Evolutionary conservation across 257 asterid species (phyloP), one percentile per base, ranked within the genome.

Genomic region (Mentha longifolia): DNA sequence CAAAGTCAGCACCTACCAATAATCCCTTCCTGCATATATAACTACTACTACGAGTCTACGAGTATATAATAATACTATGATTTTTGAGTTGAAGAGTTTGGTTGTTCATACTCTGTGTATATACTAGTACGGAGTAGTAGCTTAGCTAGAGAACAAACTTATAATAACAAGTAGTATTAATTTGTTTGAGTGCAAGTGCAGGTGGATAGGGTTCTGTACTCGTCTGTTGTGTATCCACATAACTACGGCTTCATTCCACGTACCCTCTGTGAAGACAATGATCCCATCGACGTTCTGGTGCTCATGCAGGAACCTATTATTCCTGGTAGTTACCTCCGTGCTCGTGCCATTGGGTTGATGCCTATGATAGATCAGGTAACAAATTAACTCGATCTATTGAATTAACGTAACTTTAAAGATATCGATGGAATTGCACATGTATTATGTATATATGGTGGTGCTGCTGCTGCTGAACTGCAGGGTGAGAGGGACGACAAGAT

Each of bases 331-430:
- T 92, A 65, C 76, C 95, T 92, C 43, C 96, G 98, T 79, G 98
- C 97, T 10, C 95, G 95, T 76, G 97, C 97, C 5, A 92, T 92
- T 71, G 98, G 97, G n/a, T 79, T 92, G 78, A 90, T 92, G 97
- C 98, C 97, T 13, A 92, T 92, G 98, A 92, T 92, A 79, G 97
- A 92, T 83, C 98, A 90, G 95, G 98, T 90, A 55, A 25, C 9
- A 0, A 68, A n/a, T n/a, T n/a, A n/a, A n/a, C n/a, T n/a, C n/a
- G n/a, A n/a, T n/a, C n/a, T n/a, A n/a, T n/a, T n/a, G n/a, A n/a
- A n/a, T n/a, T n/a, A n/a, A n/a, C n/a, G n/a, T n/a, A n/a, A n/a
- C n/a, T n/a, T n/a, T n/a, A n/a, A n/a, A n/a, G n/a, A n/a, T n/a
- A n/a, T n/a, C n/a, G n/a, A n/a, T n/a, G n/a, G n/a, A n/a, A 61